Evolutionary conservation across 306 rosid genomes (phyloP), one percentile per base, ranked within the genome.

Genomic region (Crataegus laevigata): DNA sequence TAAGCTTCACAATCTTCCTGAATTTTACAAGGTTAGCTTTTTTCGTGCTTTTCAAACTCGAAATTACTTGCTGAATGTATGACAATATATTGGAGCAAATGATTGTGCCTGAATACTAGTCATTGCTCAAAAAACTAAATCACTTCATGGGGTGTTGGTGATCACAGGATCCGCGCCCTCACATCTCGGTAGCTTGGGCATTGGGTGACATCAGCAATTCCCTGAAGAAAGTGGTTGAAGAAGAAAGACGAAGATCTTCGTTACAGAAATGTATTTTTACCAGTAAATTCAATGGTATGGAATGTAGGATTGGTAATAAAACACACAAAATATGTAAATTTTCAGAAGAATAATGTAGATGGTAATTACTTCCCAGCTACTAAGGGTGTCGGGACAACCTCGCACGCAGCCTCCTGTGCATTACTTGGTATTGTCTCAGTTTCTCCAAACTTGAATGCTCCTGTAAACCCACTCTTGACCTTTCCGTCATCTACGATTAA

Each of bases 1-100:
- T 82, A 94, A 83, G 88, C 88, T 94, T 81, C 98, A 94, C 72
- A 91, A 86, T 82, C 97, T 94, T 79, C 97, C 96, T 28, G 96
- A 91, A 72, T 94, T 91, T 83, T 90, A 94, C 78, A 79, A 91
- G 93, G 97, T 88, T 55, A 62, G 89, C 66, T 2, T 71, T n/a
- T 62, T 8, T 24, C n/a, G 9, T 17, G n/a, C 40, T 22, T 65
- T 52, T 55, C 18, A 18, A 78, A 66, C 24, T n/a, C 22, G 3
- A 15, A 15, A 64, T 63, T 30, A n/a, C 61, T 68, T 71, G 8
- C 64, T 12, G 6, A 60, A 59, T 18, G 32, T 75, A 34, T 1
- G 36, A 11, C 14, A 42, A 68, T 50, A 47, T 6, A 14, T 60
- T 42, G 40, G 24, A 26, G 76, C 30, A 18, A 71, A 25, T 60